Evolutionary conservation across 176 grass and related monocot genomes (phyloP).

Genomic region (Hyparrhenia diplandra): DNA sequence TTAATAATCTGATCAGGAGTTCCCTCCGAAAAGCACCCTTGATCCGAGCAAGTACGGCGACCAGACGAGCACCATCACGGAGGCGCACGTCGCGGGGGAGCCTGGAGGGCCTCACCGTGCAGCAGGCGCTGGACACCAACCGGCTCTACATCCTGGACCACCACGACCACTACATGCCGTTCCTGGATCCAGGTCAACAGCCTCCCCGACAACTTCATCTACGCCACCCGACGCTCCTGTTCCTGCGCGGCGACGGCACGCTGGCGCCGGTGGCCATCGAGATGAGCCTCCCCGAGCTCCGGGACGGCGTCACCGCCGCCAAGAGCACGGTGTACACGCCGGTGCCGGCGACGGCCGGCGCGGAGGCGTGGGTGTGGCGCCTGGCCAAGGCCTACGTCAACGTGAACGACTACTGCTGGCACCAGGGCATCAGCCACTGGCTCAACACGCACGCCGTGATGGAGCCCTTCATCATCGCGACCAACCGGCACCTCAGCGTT

Average conservation of each 20-base stretch:
- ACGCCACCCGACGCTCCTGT: neutral
- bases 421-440: slow-evolving; percentile 19
- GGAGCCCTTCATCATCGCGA: slow-evolving; percentile 5
- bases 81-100: too few species aligned
- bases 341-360: neutral
- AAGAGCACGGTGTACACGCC: slow-evolving; percentile 19
- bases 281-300: neutral
- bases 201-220: neutral
- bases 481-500: slow-evolving; percentile 22
- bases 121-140: too few species aligned
- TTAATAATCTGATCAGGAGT: too few species aligned
- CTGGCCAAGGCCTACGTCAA: slow-evolving; percentile 6
- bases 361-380: slow-evolving; percentile 2
- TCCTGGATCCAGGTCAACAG: neutral
- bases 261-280: slow-evolving; percentile 10
- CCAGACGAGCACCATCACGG: too few species aligned
- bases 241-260: neutral
- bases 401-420: slow-evolving; percentile 11
- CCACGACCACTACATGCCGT: neutral
- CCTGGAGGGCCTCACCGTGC: too few species aligned
- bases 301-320: neutral
- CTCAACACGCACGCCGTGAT: slow-evolving; percentile 22
- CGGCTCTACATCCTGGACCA: slow-evolving; percentile 9
- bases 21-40: too few species aligned
- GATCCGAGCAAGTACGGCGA: too few species aligned